A percentile compares a stretch with the other conserved stretches of the same genome.
phyloP scores from a whole-genome alignment of 768 basidiomycete species.

The Crassisporium funariophilum region DNA sequence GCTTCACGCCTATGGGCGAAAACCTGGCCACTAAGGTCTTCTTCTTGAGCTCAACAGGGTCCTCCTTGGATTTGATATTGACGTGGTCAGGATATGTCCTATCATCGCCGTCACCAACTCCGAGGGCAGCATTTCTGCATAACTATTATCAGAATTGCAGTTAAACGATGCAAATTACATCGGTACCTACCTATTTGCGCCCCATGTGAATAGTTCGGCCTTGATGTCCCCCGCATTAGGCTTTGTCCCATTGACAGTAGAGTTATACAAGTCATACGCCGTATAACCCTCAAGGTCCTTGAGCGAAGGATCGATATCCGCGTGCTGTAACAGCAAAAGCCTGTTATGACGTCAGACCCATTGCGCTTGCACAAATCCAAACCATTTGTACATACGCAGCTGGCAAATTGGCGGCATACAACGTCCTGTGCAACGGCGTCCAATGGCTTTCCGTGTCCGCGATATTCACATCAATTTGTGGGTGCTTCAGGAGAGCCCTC shows the following conservation, averaged over 20 bases:
- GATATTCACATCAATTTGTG: slow-evolving; percentile 77
- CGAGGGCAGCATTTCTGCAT: slow-evolving; percentile 83
- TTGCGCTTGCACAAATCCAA: slow-evolving; percentile 20
- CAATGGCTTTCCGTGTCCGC: slow-evolving; percentile 85
- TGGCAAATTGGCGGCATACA: slow-evolving; percentile 78
- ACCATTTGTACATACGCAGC: slow-evolving; percentile 52
- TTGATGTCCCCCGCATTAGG: slow-evolving; percentile 41
- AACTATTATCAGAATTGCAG: not conserved
- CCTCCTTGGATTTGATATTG: slow-evolving; percentile 44
- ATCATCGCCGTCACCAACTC: slow-evolving; percentile 79
- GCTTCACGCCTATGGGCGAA: slow-evolving; percentile 59
- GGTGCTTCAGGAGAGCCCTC: slow-evolving; percentile 72
- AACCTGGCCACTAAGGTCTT: slow-evolving; percentile 51
- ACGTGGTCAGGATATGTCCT: slow-evolving; percentile 80
- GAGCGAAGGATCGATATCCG: slow-evolving; percentile 68
- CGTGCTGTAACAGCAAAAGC: slow-evolving; percentile 70
- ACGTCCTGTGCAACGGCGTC: slow-evolving; percentile 87
- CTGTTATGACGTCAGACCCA: slow-evolving; percentile 36
- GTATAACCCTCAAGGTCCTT: slow-evolving; percentile 91
- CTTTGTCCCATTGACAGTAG: slow-evolving; percentile 76
- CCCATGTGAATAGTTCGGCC: slow-evolving; percentile 85
- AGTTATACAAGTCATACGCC: slow-evolving; percentile 91
- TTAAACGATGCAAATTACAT: no score
- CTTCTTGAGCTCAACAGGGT: slow-evolving; percentile 21
- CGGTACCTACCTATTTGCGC: slow-evolving; percentile 67